phyloP scores from a whole-genome alignment of 2,329 filamentous ascomycete genomes.

The Magnaporthiopsis rhizophila region DNA sequence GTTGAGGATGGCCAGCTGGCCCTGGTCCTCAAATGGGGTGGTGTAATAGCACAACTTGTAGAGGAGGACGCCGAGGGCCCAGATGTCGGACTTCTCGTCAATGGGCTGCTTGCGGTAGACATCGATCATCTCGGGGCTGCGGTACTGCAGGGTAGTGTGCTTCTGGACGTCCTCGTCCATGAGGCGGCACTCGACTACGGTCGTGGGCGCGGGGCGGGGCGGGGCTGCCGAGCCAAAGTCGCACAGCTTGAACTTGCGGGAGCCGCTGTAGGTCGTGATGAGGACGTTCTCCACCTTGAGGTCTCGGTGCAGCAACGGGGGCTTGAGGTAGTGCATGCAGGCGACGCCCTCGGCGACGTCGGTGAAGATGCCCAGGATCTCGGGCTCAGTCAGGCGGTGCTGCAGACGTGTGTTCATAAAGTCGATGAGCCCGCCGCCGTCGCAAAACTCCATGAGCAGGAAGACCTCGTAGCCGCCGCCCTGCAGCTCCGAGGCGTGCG shows the following conservation, averaged over 20 bases:
- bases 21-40: slow-evolving; percentile 95
- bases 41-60: slow-evolving; percentile 99
- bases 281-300: slow-evolving; percentile 97
- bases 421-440: slow-evolving; percentile 91
- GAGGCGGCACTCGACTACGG: slow-evolving; percentile 77
- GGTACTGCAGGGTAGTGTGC: slow-evolving; percentile 94
- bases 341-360: slow-evolving; percentile 95
- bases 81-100: slow-evolving; percentile 98
- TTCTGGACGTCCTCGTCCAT: slow-evolving; percentile 97
- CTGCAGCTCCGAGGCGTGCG: slow-evolving; percentile 87
- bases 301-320: slow-evolving; percentile 84
- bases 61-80: slow-evolving; percentile 87
- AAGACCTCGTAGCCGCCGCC: slow-evolving; percentile 97
- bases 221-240: slow-evolving; percentile 92
- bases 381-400: slow-evolving; percentile 91
- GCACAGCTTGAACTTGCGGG: slow-evolving; percentile 84
- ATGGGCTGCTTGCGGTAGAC: slow-evolving; percentile 95
- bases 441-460: slow-evolving; percentile 94
- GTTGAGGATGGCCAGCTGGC: slow-evolving; percentile 94
- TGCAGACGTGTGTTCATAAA: slow-evolving; percentile 99
- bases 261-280: slow-evolving; percentile 59
- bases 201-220: slow-evolving; percentile 76
- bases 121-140: slow-evolving; percentile 97
- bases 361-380: slow-evolving; percentile 94
- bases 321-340: slow-evolving; percentile 98